These are phyloP conservation scores for Crithidia brevicula DNA, from an alignment of 208 protist genomes.

Conservation along the genomic window DNA sequence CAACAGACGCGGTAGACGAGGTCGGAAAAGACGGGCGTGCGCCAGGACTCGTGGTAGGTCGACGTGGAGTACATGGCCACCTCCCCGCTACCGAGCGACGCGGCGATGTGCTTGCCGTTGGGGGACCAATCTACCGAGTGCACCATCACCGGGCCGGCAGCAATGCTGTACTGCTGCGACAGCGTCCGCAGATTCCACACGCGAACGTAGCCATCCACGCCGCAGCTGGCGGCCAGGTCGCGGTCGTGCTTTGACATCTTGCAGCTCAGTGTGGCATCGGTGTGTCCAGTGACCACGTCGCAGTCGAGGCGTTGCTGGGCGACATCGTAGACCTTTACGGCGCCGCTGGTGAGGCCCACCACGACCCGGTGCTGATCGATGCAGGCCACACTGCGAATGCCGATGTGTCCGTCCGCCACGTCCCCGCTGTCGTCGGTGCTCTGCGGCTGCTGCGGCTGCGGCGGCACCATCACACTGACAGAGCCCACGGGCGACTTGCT, in stretches of 20 bases:
- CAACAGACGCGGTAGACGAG: conserved; percentile 59
- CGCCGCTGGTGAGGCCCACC: conserved; percentile 68
- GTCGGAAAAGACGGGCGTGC: conserved; percentile 50
- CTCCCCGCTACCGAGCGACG: conserved; percentile 76
- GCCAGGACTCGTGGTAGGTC: conserved; percentile 71
- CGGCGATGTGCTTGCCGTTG: conserved; percentile 80
- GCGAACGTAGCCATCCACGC: conserved; percentile 86
- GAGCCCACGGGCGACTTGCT: conserved; percentile 51
- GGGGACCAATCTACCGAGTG: conserved; percentile 81
- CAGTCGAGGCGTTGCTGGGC: conserved; percentile 53
- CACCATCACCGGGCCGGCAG: conserved; percentile 73
- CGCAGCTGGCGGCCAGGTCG: conserved; percentile 76
- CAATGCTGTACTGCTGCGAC: conserved; percentile 49
- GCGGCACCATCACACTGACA: conserved; percentile 39
- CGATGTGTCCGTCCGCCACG: conserved; percentile 5
- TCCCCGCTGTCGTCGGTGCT: background rate
- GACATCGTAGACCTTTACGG: conserved; percentile 80
- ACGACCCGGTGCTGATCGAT: conserved; percentile 62
- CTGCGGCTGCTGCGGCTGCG: background rate
- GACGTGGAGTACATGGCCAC: conserved; percentile 74
- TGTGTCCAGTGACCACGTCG: conserved; percentile 71
- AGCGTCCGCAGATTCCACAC: conserved; percentile 84
- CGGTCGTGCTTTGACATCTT: conserved; percentile 74
- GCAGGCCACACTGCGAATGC: conserved; percentile 44
- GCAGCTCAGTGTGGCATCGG: conserved; percentile 83